These are phyloP conservation scores for Syzygium malaccense DNA, from an alignment of 441 rosid genomes.

Conservation along the genomic window DNA sequence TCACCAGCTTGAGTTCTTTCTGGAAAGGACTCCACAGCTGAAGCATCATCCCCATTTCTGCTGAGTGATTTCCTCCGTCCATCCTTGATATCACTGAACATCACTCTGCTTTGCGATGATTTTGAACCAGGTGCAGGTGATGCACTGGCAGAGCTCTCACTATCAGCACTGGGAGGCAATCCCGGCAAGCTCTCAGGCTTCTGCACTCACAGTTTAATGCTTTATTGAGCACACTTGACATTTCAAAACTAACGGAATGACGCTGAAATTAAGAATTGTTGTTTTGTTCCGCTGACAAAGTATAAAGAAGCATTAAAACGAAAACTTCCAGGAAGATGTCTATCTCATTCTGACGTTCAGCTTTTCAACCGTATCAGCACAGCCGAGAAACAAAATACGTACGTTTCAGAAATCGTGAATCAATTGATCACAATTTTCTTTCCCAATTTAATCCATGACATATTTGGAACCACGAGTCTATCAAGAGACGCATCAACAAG, in stretches of 20 bases:
- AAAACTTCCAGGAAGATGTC: neutral
- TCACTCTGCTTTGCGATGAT: slow-evolving; percentile 37
- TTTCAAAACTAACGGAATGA: neutral
- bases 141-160: slow-evolving; percentile 54
- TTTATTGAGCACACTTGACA: neutral
- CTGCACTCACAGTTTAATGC: slow-evolving; percentile 23
- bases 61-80: slow-evolving; percentile 53
- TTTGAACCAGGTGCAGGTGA: slow-evolving; percentile 66
- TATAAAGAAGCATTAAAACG: neutral
- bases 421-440: neutral
- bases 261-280: neutral
- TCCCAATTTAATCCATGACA: neutral
- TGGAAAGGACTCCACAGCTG: slow-evolving; percentile 40
- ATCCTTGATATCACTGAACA: slow-evolving; percentile 28
- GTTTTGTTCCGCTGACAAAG: neutral
- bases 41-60: slow-evolving; percentile 38
- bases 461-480: neutral
- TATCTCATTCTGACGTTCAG: neutral
- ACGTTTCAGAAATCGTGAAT: neutral
- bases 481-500: neutral
- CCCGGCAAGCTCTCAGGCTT: slow-evolving; percentile 68
- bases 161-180: slow-evolving; percentile 42
- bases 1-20: slow-evolving; percentile 74
- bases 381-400: neutral
- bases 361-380: neutral